These are phyloP conservation scores for Penicillium sp. DNA, from an alignment of 2,329 filamentous ascomycete species.

Conservation along the genomic window DNA sequence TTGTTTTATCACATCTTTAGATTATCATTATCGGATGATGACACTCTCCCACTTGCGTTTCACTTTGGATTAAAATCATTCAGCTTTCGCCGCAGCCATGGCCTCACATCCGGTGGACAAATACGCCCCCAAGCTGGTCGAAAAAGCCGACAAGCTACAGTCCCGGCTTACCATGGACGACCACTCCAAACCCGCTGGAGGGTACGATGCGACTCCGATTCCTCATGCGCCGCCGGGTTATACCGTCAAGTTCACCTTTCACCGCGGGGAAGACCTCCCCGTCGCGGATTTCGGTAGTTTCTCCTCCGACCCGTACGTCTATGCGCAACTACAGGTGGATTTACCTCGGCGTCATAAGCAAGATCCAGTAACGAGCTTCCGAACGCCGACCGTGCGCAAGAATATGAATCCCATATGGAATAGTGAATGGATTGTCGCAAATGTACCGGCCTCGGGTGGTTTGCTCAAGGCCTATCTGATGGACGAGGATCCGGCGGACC, in stretches of 20 bases:
- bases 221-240: slow-evolving; percentile 74
- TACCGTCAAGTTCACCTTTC: slow-evolving; percentile 82
- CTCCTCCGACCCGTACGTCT: slow-evolving; percentile 80
- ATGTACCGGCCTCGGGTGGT: slow-evolving; percentile 79
- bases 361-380: slow-evolving; percentile 71
- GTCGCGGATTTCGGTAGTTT: slow-evolving; percentile 75
- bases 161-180: slow-evolving; percentile 31
- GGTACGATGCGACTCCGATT: slow-evolving; percentile 77
- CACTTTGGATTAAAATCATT: background rate
- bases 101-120: slow-evolving; percentile 3
- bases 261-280: slow-evolving; percentile 77
- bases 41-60: background rate
- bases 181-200: slow-evolving; percentile 62
- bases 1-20: background rate
- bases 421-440: slow-evolving; percentile 82
- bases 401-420: slow-evolving; percentile 79
- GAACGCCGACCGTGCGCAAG: slow-evolving; percentile 73
- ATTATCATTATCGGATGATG: slow-evolving; percentile 1
- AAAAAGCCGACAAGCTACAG: slow-evolving; percentile 42
- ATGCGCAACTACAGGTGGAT: slow-evolving; percentile 70
- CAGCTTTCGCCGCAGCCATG: slow-evolving; percentile 4
- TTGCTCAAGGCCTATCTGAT: slow-evolving; percentile 81
- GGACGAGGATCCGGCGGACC: slow-evolving; percentile 85
- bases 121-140: slow-evolving; percentile 33
- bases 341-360: slow-evolving; percentile 81